Base-by-base conservation (phyloP, 805 yeast species). In the Starmerella kuoi region DNA sequence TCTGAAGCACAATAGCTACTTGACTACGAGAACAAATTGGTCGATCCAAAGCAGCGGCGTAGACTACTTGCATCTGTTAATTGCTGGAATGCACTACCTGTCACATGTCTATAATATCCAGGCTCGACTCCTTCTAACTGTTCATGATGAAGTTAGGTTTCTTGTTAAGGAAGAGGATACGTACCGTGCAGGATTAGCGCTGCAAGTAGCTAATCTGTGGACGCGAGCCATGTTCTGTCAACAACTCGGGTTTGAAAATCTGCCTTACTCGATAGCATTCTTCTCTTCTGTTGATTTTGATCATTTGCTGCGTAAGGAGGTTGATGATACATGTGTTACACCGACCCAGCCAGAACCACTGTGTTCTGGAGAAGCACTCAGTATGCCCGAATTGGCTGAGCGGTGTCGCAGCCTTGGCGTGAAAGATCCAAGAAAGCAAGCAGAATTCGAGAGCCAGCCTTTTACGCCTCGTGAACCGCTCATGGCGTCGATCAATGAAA, bases 11-110 rank as follows among this genome's bases (percentile, higher is more conserved):
- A 65, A 75, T 1, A 52, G 46, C 17, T 91, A 79, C 57, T 62
- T 91, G 50, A 91, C 98, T 0, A 85, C 95, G 1, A 64, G 99
- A 54, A 79, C 87, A 49, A 91, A 91, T 56, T 91, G 99, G 99
- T 84, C 95, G 0, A 91, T 91, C 57, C 99, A 91, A 60, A 84
- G 95, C 19, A 84, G 95, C 1, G 99, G 98, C 28, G 99, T 93
- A 17, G 98, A 91, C 59, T 91, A 93, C 56, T 66, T 91, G 40
- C 99, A 91, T 58, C 59, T 91, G 31, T 60, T 91, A 46, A 69
- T 88, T 37, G 73, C 85, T 4, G 74, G 95, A 0, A 87, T 93
- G 96, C 82, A 84, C 44, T 84, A 86, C 54, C 66, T 91, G 52
- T 66, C 73, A 31, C 68, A 73, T 31, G 70, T 68, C 47, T 88